phyloP scores from a whole-genome alignment of 2,329 filamentous ascomycete species.

The Colletotrichum chlorophyti region DNA sequence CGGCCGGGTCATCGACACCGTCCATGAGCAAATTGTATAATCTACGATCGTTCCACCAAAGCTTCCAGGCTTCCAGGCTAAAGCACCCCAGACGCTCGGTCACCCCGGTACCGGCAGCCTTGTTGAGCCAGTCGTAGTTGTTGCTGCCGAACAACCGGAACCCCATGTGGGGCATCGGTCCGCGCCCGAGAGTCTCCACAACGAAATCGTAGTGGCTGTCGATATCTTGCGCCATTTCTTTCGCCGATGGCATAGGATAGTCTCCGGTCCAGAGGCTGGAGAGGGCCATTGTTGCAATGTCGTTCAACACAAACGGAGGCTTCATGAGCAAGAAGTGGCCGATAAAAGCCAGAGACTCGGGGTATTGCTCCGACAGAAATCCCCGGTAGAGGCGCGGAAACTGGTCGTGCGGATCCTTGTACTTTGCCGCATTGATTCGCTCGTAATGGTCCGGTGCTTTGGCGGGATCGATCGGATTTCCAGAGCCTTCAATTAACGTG shows the following conservation, averaged over 20 bases:
- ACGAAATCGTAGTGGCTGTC: slow-evolving; percentile 36
- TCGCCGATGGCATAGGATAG: slow-evolving; percentile 29
- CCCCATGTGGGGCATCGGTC: slow-evolving; percentile 35
- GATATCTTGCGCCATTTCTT: slow-evolving; percentile 37
- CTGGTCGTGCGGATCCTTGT: slow-evolving; percentile 31
- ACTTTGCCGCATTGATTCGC: slow-evolving; percentile 31
- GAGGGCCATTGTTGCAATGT: slow-evolving; percentile 39
- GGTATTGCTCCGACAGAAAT: slow-evolving; percentile 40
- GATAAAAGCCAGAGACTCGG: slow-evolving; percentile 39
- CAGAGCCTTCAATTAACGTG: slow-evolving; percentile 36
- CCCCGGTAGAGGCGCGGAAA: slow-evolving; percentile 39
- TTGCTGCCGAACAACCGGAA: slow-evolving; percentile 30
- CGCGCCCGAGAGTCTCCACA: slow-evolving; percentile 31
- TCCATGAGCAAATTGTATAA: slow-evolving; percentile 48
- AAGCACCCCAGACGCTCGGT: slow-evolving; percentile 45
- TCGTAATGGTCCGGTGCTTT: slow-evolving; percentile 35
- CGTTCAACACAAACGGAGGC: slow-evolving; percentile 36
- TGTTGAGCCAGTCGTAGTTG: slow-evolving; percentile 46
- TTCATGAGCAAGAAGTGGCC: slow-evolving; percentile 35
- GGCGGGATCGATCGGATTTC: slow-evolving; percentile 35
- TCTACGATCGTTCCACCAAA: slow-evolving; percentile 49
- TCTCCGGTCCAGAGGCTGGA: slow-evolving; percentile 36
- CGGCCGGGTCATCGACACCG: slow-evolving; percentile 46
- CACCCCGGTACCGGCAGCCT: slow-evolving; percentile 49
- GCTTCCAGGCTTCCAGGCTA: slow-evolving; percentile 47